Percentiles rank a stretch among this genome's conserved stretches.
Conservation (phyloP, 108 stramenopile species). For the Cyclotella choctawhatcheeana region DNA sequence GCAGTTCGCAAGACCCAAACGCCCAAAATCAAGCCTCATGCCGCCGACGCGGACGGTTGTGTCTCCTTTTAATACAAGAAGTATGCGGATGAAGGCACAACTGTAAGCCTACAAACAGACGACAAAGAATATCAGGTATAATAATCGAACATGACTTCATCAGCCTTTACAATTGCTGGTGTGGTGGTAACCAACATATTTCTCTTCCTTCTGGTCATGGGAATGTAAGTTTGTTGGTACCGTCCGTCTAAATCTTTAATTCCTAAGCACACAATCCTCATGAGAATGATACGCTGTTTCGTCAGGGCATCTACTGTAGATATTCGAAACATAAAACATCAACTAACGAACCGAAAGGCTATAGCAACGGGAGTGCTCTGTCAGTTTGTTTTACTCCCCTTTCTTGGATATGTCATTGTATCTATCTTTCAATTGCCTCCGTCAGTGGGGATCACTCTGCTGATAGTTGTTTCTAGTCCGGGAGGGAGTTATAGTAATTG, state of each 20-base stretch:
- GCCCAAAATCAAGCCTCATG: no score
- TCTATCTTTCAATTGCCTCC: constrained; percentile 55
- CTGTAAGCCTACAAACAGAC: no score
- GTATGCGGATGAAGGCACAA: no score
- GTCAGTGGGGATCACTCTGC: constrained; percentile 66
- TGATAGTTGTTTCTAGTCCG: constrained; percentile 78
- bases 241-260: not conserved
- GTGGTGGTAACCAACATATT: constrained; percentile 20
- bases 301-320: constrained; percentile 44
- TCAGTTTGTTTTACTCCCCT: constrained; percentile 76
- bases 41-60: no score
- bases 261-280: no score
- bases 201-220: constrained; percentile 54
- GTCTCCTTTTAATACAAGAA: no score
- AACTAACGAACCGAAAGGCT: constrained; percentile 32
- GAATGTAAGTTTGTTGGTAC: constrained; percentile 15
- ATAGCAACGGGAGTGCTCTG: constrained; percentile 25
- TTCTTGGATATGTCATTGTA: constrained; percentile 75
- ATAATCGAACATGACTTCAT: no score
- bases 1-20: no score
- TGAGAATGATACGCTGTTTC: no score
- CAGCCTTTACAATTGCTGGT: constrained; percentile 5
- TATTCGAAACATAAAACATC: constrained; percentile 22
- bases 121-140: no score
- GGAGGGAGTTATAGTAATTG: constrained; percentile 87